Conservation (phyloP, 208 protist genomes). For the Sergeia podlipaevii region DNA sequence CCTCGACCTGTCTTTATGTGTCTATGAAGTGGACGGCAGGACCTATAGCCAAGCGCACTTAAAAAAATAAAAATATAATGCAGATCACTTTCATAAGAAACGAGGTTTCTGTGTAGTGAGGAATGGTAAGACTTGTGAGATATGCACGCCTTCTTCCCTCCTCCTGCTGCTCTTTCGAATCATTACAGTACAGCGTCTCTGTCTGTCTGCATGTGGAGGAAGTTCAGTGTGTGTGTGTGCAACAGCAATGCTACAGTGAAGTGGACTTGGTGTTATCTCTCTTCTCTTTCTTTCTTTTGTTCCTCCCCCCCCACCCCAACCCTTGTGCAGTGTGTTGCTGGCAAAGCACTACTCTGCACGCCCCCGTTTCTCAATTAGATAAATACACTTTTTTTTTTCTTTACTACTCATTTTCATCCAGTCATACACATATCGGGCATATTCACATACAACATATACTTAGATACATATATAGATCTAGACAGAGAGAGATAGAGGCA, state of each 20-base stretch:
- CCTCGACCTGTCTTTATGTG: too few species aligned
- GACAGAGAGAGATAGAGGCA: too few species aligned
- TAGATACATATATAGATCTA: too few species aligned
- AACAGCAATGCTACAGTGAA: too few species aligned
- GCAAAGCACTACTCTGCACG: neutral
- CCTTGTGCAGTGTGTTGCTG: neutral
- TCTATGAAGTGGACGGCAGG: neutral
- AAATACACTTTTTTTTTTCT: conserved; percentile 8
- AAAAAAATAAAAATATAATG: neutral
- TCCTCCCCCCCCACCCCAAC: neutral
- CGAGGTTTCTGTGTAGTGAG: too few species aligned
- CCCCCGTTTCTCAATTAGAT: conserved; percentile 2
- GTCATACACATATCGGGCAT: neutral
- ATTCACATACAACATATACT: too few species aligned
- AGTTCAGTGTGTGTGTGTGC: too few species aligned
- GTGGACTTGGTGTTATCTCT: conserved; percentile 4
- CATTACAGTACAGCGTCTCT: neutral
- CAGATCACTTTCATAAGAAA: too few species aligned
- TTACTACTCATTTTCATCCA: neutral
- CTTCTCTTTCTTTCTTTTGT: conserved; percentile 10
- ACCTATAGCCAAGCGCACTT: neutral
- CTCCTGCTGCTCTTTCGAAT: neutral
- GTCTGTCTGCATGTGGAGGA: too few species aligned
- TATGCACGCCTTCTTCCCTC: too few species aligned
- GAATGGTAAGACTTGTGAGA: too few species aligned